phyloP scores from a whole-genome alignment of 75 land plant genomes.

The Cupressus sempervirens region DNA sequence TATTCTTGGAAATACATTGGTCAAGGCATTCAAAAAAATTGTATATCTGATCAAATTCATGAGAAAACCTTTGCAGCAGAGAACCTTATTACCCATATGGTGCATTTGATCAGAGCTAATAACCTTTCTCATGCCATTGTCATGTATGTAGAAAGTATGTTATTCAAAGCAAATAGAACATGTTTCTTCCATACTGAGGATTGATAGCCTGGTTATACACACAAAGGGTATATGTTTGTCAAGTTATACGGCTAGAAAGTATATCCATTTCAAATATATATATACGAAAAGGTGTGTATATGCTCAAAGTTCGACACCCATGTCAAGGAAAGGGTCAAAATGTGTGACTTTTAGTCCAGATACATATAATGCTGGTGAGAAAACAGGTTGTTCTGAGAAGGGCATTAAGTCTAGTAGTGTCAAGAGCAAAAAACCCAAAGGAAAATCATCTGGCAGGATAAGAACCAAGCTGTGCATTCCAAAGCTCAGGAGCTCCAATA shows the following conservation, averaged over 20 bases:
- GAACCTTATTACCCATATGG: neutral
- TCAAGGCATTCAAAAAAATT: no score
- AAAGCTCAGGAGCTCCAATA: constrained; percentile 1
- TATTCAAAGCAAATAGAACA: neutral
- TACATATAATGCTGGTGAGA: neutral
- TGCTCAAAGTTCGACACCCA: constrained; percentile 5
- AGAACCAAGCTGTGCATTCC: constrained; percentile 3
- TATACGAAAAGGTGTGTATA: neutral
- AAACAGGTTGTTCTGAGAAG: neutral
- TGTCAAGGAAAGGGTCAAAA: constrained; percentile 12
- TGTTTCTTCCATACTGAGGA: neutral
- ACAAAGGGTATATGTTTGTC: neutral
- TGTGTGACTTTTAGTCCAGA: constrained; percentile 9
- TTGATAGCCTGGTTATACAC: neutral
- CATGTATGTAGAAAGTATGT: neutral
- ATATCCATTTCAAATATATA: neutral
- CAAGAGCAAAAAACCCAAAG: constrained; percentile 5
- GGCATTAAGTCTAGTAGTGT: neutral
- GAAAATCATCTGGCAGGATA: constrained; percentile 1
- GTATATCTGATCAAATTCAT: no score
- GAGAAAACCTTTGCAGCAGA: neutral
- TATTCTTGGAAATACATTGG: no score
- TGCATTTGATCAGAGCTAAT: neutral
- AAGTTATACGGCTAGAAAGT: neutral
- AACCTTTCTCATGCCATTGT: neutral